Percentiles rank a stretch among this genome's conserved stretches.
Evolutionary conservation across 371 early-diverging fungal genomes (phyloP).

Genomic region (Conidiobolus coronatus): DNA sequence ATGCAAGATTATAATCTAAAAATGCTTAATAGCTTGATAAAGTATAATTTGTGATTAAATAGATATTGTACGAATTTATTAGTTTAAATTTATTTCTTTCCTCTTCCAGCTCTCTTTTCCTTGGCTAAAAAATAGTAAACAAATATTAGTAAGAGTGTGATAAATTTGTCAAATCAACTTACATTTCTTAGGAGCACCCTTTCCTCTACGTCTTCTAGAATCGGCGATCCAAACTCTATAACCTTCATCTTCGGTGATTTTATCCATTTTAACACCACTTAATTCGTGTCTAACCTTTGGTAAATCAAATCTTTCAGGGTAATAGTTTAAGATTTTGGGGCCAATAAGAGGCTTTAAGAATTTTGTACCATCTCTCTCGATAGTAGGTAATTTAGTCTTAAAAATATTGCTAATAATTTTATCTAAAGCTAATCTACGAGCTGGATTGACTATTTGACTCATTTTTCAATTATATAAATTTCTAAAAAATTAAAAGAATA

Average conservation of each 20-base stretch:
- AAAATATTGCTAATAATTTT: slow-evolving; percentile 1
- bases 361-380: background rate
- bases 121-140: too few relatives aligned
- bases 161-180: background rate
- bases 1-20: too few relatives aligned
- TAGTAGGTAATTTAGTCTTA: background rate
- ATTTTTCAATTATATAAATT: background rate
- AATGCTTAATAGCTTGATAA: too few relatives aligned
- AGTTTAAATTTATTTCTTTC: too few relatives aligned
- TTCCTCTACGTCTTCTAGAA: slow-evolving; percentile 1
- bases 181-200: slow-evolving; percentile 6
- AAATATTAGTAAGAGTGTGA: too few relatives aligned
- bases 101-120: too few relatives aligned
- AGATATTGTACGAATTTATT: too few relatives aligned
- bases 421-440: background rate
- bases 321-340: background rate
- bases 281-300: background rate
- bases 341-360: slow-evolving; percentile 2
- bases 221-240: slow-evolving; percentile 1
- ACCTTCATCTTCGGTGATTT: background rate
- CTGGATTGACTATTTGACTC: background rate
- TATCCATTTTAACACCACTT: background rate
- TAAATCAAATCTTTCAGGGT: slow-evolving; percentile 1
- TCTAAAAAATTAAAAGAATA: background rate
- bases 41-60: too few relatives aligned